These are phyloP conservation scores for Stachybotrys elegans DNA, from an alignment of 2,329 filamentous ascomycete species.

Conservation along the genomic window DNA sequence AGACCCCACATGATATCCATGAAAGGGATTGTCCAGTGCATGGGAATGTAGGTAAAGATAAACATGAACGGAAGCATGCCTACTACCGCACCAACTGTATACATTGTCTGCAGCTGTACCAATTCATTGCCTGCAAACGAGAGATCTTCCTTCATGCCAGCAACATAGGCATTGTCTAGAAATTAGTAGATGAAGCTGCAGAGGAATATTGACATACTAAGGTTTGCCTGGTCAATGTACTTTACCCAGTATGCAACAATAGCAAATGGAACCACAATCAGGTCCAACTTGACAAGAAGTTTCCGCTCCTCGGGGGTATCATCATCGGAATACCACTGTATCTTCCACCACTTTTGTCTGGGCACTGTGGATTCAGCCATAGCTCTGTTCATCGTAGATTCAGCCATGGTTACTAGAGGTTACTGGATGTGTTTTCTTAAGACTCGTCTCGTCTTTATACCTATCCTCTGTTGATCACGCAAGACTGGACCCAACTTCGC, in stretches of 20 bases:
- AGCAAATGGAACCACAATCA: constrained; percentile 50
- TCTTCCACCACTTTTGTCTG: constrained; percentile 21
- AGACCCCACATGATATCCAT: constrained; percentile 51
- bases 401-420: too few species aligned
- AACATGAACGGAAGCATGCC: constrained; percentile 49
- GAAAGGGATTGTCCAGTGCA: constrained; percentile 45
- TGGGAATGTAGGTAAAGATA: constrained; percentile 39
- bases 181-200: background rate
- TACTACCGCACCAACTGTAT: constrained; percentile 37
- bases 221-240: constrained; percentile 45
- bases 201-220: constrained; percentile 30
- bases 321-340: constrained; percentile 41
- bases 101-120: constrained; percentile 51
- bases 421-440: too few species aligned
- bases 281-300: constrained; percentile 46
- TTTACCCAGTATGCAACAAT: constrained; percentile 51
- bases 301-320: constrained; percentile 34
- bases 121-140: constrained; percentile 47
- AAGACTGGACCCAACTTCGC: too few species aligned
- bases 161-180: constrained; percentile 50
- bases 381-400: too few species aligned
- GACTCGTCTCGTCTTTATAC: too few species aligned
- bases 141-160: constrained; percentile 47
- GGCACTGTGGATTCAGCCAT: background rate
- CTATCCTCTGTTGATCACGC: too few species aligned